Percentiles rank a stretch among this genome's conserved stretches.
phyloP scores from a whole-genome alignment of 352 stramenopile species.

The Pythium dissimile region DNA sequence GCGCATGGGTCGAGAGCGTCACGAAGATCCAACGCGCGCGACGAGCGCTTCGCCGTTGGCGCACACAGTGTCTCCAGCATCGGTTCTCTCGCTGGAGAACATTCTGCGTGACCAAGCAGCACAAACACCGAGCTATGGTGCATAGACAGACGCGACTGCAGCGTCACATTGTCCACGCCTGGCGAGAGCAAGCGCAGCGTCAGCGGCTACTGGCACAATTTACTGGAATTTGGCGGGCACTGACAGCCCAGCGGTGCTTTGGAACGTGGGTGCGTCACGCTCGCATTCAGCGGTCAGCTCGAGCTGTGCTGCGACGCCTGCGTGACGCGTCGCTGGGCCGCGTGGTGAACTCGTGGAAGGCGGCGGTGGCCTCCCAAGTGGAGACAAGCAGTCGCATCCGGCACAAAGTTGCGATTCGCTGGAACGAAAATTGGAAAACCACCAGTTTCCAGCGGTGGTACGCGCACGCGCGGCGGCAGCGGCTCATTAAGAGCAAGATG shows the following conservation, averaged over 20 bases:
- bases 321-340: constrained; percentile 18
- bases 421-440: constrained; percentile 16
- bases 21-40: constrained; percentile 3
- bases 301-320: neutral
- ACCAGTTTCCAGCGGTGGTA: constrained; percentile 23
- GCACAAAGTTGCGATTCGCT: constrained; percentile 29
- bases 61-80: neutral
- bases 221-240: constrained; percentile 3
- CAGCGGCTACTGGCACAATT: constrained; percentile 11
- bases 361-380: constrained; percentile 12
- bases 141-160: neutral
- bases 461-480: neutral
- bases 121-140: neutral
- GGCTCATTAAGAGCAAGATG: neutral
- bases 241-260: constrained; percentile 12
- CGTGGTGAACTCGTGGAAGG: constrained; percentile 44
- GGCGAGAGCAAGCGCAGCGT: neutral
- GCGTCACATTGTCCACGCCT: neutral
- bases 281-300: neutral
- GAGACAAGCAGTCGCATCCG: constrained; percentile 23
- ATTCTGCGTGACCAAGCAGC: neutral
- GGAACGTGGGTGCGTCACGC: neutral
- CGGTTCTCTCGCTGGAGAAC: constrained; percentile 9
- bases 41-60: constrained; percentile 9
- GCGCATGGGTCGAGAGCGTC: constrained; percentile 22